Conservation (phyloP, 1,139 yeast genomes). For the Magnusiomyces sp. region DNA sequence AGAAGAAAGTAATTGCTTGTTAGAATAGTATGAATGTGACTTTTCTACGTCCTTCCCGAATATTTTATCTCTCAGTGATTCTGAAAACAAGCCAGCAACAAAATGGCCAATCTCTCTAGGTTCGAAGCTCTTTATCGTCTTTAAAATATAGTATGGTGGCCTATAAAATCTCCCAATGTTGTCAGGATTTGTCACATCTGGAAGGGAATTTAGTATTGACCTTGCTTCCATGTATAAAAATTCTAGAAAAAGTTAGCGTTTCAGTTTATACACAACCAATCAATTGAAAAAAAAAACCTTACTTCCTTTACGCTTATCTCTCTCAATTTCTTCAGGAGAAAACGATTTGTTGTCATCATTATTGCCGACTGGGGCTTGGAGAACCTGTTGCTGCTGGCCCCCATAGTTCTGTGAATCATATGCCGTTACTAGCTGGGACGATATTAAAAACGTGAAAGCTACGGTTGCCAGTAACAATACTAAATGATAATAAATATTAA, state of each 20-base stretch:
- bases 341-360: too few relatives aligned
- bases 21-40: background rate
- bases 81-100: background rate
- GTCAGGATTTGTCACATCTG: slow-evolving; percentile 8
- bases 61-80: background rate
- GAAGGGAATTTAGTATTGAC: slow-evolving; percentile 7
- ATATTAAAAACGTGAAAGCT: too few relatives aligned
- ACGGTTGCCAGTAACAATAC: too few relatives aligned
- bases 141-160: slow-evolving; percentile 9
- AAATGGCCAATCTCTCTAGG: background rate
- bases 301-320: background rate
- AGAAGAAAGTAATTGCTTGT: background rate
- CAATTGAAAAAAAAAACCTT: background rate
- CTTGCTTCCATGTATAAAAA: slow-evolving; percentile 7
- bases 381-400: too few relatives aligned
- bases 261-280: too few relatives aligned
- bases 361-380: too few relatives aligned
- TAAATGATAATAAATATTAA: too few relatives aligned
- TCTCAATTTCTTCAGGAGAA: too few relatives aligned
- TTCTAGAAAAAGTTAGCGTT: background rate
- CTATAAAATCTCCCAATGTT: slow-evolving; percentile 11
- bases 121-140: background rate
- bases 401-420: too few relatives aligned
- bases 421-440: too few relatives aligned
- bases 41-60: background rate